These are phyloP conservation scores for Pseudopyricularia javanii DNA, from an alignment of 2,329 filamentous ascomycete species.

Conservation along the genomic window DNA sequence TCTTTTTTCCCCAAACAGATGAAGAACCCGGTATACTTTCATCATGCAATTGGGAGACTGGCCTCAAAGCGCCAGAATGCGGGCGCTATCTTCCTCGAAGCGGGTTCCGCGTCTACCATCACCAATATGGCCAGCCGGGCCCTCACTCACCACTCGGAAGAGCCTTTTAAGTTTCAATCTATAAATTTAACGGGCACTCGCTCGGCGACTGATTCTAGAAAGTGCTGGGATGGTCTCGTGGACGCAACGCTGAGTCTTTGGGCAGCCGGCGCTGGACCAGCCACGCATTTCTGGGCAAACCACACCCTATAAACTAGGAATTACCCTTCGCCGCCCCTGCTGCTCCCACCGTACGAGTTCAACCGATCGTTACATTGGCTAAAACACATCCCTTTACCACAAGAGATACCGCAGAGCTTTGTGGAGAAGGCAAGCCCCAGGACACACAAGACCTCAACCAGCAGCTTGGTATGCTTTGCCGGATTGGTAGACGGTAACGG, in stretches of 20 bases:
- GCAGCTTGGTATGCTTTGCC: background rate
- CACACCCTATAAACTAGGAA: conserved; percentile 13
- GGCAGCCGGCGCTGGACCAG: conserved; percentile 19
- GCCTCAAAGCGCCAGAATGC: conserved; percentile 11
- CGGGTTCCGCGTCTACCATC: conserved; percentile 24
- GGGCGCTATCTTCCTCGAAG: conserved; percentile 23
- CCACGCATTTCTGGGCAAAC: conserved; percentile 23
- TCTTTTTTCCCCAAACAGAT: conserved; percentile 23
- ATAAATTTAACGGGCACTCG: conserved; percentile 11
- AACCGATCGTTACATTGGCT: conserved; percentile 23
- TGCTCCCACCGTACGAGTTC: conserved; percentile 28
- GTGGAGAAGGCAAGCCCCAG: background rate
- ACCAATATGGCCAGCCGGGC: conserved; percentile 19
- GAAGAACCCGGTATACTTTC: conserved; percentile 29
- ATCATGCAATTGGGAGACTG: conserved; percentile 25
- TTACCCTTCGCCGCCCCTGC: conserved; percentile 8
- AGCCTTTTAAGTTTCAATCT: conserved; percentile 10
- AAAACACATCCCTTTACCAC: conserved; percentile 8
- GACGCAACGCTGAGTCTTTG: conserved; percentile 21
- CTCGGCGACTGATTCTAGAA: background rate
- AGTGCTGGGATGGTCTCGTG: conserved; percentile 7
- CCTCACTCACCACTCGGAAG: conserved; percentile 4
- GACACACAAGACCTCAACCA: background rate
- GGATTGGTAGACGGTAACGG: background rate
- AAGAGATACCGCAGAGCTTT: conserved; percentile 1